Evolutionary conservation across 495 filamentous ascomycete genomes (phyloP).

Genomic region (Neurospora pannonica): DNA sequence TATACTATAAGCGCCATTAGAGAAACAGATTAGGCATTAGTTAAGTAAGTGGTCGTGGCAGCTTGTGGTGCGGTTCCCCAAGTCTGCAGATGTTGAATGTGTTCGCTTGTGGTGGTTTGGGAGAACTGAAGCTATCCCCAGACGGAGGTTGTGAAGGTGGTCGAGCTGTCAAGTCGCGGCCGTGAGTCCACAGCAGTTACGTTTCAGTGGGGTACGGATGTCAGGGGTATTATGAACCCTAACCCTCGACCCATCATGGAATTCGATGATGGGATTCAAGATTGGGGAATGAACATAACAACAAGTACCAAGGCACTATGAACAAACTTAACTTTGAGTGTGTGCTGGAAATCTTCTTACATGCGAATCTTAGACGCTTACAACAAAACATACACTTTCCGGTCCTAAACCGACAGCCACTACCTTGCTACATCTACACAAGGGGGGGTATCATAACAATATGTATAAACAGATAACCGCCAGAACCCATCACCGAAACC

Average conservation of each 20-base stretch:
- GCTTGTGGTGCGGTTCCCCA: background rate
- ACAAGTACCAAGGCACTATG: background rate
- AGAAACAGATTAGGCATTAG: background rate
- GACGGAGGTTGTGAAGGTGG: background rate
- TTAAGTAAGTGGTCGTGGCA: background rate
- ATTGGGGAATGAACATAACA: background rate
- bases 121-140: background rate
- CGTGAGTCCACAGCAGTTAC: background rate
- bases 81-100: background rate
- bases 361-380: background rate
- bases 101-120: background rate
- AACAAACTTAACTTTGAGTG: background rate
- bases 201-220: background rate
- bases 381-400: background rate
- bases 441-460: background rate
- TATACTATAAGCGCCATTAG: background rate
- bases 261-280: background rate
- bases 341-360: background rate
- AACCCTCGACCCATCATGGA: background rate
- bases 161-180: background rate
- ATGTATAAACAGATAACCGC: background rate
- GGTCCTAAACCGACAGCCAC: background rate
- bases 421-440: background rate
- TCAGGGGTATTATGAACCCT: background rate
- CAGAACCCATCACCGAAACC: background rate